Base-by-base conservation (phyloP, 2,329 filamentous ascomycete genomes). In the Fusarium sp. region DNA sequence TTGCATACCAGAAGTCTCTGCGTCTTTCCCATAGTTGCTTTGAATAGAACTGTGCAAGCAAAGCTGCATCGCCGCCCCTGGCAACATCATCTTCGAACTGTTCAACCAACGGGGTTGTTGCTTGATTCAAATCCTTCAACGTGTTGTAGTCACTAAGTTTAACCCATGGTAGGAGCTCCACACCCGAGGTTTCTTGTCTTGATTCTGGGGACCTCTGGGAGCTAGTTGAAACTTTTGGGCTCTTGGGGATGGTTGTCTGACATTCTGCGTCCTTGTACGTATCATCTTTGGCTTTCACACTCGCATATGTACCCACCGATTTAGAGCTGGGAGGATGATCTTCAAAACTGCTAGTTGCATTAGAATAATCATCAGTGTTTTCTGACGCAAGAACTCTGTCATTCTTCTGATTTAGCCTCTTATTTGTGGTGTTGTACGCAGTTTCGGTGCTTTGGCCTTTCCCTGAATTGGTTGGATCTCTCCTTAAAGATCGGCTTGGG, bases 31-130 rank as follows among this genome's bases (percentile, higher is more conserved):
- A 65, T 33, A 84, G 69, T 18, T 66, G 77, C 13, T 80, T 71
- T 28, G 80, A 38, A 44, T 84, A 84, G 63, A 80, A 82, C 17
- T 72, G 69, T 22, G 81, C 81, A 28, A 75, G 77, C 1, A 69
- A 42, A 2, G 39, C 67, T 20, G 70, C 47, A 28, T 83, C 68
- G 13, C 55, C 68, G 0, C 80, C 75, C 13, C 66, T 36, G 2
- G 64, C 51, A 14, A 81, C 35, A 45, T 83, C 82, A n/a, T 71
- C 70, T 45, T 79, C 69, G 49, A 80, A 83, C 57, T 83, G 81
- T 11, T 82, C 77, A 33, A 83, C 75, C 15, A 83, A 42, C 7
- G 35, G 69, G 3, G 72, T 72, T 7, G 81, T 80, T 36, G 64
- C 62, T 52, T 64, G 49, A 35, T 80, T 75, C n/a, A 81, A 48